Evolutionary conservation across 2,329 filamentous ascomycete species (phyloP), one percentile per base, ranked within the genome.

Genomic region (Ophiostoma tasmaniense): DNA sequence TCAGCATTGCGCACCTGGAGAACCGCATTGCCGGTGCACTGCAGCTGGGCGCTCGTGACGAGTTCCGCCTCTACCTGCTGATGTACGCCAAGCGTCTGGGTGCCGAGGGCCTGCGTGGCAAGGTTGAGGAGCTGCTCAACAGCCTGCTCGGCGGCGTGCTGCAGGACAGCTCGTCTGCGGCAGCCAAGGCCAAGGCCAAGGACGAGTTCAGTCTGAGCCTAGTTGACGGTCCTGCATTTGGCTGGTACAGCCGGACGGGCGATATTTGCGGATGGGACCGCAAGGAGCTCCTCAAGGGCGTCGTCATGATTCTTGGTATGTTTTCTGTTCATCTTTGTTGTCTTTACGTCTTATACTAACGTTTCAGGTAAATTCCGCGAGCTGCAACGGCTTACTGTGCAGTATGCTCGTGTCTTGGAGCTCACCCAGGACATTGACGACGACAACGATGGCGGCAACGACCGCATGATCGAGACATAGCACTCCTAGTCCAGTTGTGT

Each of bases 81-180:
- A 98, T 98, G 93, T 99, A 99, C 75, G 94, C 93, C 3, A 98
- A 97, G 80, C 89, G 95, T 0, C 86, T 99, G 6, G 95, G 95
- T 0, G 92, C 93, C 0, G 96, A 99, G 78, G 93, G 93, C 0
- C 81, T 94, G 67, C 88, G 90, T 73, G 84, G 87, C 69, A 99
- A 99, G 80, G 93, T 97, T 1, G 94, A 98, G 77, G 96, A 99
- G 80, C 82, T 99, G 11, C 81, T 98, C 35, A 90, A 92, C 73
- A 90, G 87, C 64, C 81, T 99, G 59, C 82, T 96, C 66, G 93
- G 93, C 8, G 90, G 91, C 66, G 86, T 84, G 74, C 83, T 84
- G 76, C 84, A 84, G 71, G 88, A 90, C 17, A 45, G 30, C 14
- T n/a, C 52, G 30, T 14, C 55, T 6, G n/a, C n/a, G 25, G 37